phyloP scores from a whole-genome alignment of 306 rosid species.

The Elaeagnus macrophylla region DNA sequence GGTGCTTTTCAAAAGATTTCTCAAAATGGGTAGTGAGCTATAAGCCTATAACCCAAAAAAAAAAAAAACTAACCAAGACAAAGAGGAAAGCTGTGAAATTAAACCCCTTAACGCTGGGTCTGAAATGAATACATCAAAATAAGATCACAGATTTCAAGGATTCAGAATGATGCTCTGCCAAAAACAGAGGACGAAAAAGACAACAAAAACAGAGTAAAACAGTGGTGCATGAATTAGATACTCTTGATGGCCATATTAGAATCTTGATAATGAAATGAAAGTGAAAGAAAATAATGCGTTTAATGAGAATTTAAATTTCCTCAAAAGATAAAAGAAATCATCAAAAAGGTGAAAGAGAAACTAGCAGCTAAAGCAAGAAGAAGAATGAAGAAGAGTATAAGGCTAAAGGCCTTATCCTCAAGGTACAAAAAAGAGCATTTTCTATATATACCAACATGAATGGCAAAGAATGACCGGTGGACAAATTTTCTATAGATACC shows the following conservation, averaged over 20 bases:
- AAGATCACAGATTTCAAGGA: slow-evolving; percentile 50
- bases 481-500: no score
- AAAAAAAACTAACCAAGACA: slow-evolving; percentile 26
- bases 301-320: slow-evolving; percentile 36
- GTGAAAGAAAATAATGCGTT: slow-evolving; percentile 35
- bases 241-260: slow-evolving; percentile 11
- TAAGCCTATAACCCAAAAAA: neutral
- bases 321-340: neutral
- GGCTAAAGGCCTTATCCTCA: no score
- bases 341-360: no score
- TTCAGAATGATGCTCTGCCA: slow-evolving; percentile 33
- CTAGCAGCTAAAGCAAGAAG: no score
- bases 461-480: no score
- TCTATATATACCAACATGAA: no score
- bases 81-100: slow-evolving; percentile 22
- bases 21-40: slow-evolving; percentile 15
- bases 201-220: slow-evolving; percentile 13
- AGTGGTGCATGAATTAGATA: slow-evolving; percentile 7
- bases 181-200: slow-evolving; percentile 22
- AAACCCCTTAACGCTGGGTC: neutral
- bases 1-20: slow-evolving; percentile 21
- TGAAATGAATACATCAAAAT: slow-evolving; percentile 33
- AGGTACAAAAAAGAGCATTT: no score
- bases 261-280: slow-evolving; percentile 12
- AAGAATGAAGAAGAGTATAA: no score